Evolutionary conservation across 1,284 basidiomycete genomes (phyloP), one percentile per base, ranked within the genome.

Genomic region (Ceratobasidium theobromae): DNA sequence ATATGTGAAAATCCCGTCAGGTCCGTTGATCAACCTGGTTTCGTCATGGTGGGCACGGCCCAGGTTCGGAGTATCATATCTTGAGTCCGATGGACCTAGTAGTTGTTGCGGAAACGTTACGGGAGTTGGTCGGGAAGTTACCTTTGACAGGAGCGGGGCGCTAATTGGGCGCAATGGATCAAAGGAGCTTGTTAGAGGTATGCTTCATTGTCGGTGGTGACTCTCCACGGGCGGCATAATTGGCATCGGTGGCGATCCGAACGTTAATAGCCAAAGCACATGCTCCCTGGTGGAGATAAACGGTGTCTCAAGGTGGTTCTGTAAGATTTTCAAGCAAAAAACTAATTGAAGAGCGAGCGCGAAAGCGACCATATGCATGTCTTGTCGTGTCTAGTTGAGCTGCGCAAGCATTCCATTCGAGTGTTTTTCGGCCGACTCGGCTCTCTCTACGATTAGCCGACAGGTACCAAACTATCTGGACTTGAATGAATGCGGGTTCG

Each of bases 61-160:
- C n/a, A n/a, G n/a, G n/a, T 35, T 69, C 68, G 33, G 67, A 69
- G 65, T 69, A n/a, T n/a, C n/a, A n/a, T 69, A 46, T 69, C 68
- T 16, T 53, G 65, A 28, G 55, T 53, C 46, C 67, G 30, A 27
- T 67, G 52, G 33, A 57, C 51, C 48, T 66, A 53, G 41, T 67
- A 69, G 65, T 60, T 60, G 55, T 69, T 69, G 65, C 67, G 51
- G 54, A 54, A 66, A 1, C 57, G 9, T 65, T 65, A 30, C 68
- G 53, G 23, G 66, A 65, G 0, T 30, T 25, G 28, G 67, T 53
- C 21, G 65, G 51, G 18, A 69, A 43, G 27, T 53, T 65, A 33
- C 65, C 68, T 21, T 25, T 21, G 2, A 69, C 38, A 5, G 32
- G 64, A 9, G 68, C 68, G 14, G 68, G 68, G 5, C 23, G 5